These are phyloP conservation scores for Mycena galericulata DNA, from an alignment of 768 basidiomycete genomes.

Conservation along the genomic window DNA sequence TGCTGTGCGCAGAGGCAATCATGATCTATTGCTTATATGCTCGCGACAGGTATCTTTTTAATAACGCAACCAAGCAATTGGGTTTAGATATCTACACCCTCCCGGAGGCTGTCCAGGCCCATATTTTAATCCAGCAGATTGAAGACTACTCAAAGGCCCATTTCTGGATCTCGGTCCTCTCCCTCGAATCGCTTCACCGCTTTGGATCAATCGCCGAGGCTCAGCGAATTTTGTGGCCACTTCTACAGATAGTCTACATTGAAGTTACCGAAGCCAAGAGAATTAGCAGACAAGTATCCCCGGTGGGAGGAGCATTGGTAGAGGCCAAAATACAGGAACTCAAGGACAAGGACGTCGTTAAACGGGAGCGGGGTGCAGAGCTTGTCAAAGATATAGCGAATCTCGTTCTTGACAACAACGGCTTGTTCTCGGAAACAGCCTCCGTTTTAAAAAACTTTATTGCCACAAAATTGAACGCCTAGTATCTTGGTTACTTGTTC, in stretches of 20 bases:
- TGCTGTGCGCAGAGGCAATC: not conserved
- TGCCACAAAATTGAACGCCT: not conserved
- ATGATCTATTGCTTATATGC: not conserved
- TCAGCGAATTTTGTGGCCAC: not conserved
- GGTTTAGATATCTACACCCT: not conserved
- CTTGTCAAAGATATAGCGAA: slow-evolving; percentile 1
- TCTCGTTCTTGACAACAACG: slow-evolving; percentile 1
- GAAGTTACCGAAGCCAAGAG: not conserved
- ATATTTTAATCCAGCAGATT: slow-evolving; percentile 5
- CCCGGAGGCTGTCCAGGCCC: not conserved
- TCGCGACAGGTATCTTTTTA: not conserved
- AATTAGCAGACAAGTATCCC: not conserved
- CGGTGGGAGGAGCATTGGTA: not conserved
- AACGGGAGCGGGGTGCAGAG: not conserved
- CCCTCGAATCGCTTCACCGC: slow-evolving; percentile 1
- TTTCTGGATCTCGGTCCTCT: slow-evolving; percentile 5
- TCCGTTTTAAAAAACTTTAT: not conserved
- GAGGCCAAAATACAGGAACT: slow-evolving; percentile 9
- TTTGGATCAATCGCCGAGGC: slow-evolving; percentile 2
- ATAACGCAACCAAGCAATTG: slow-evolving; percentile 1
- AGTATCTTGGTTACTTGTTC: not conserved
- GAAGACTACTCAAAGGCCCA: slow-evolving; percentile 9
- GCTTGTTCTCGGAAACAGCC: not conserved
- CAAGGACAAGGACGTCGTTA: slow-evolving; percentile 7
- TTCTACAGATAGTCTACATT: not conserved